phyloP scores from a whole-genome alignment of 2,329 filamentous ascomycete genomes.

The Fusarium penzigii region DNA sequence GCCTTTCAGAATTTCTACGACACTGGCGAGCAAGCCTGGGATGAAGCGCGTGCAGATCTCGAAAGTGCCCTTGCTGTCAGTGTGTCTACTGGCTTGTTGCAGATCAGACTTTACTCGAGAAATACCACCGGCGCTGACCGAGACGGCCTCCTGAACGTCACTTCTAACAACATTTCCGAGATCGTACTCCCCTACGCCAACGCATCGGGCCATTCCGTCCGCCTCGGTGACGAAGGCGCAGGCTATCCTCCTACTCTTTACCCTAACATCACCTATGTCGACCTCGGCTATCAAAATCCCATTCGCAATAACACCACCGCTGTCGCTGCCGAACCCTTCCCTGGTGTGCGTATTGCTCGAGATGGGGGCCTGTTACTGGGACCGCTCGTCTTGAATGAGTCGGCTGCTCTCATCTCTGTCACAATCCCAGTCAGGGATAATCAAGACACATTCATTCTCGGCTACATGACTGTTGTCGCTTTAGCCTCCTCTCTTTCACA shows the following conservation, averaged over 20 bases:
- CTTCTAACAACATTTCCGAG: slow-evolving; percentile 47
- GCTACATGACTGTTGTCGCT: slow-evolving; percentile 81
- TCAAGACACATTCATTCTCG: slow-evolving; percentile 64
- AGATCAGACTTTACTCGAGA: slow-evolving; percentile 72
- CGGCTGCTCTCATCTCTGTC: slow-evolving; percentile 76
- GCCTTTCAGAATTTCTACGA: slow-evolving; percentile 54
- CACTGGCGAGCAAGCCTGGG: slow-evolving; percentile 59
- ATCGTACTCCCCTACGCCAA: slow-evolving; percentile 64
- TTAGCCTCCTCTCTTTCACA: slow-evolving; percentile 65
- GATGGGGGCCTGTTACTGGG: slow-evolving; percentile 70
- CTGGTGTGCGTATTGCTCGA: slow-evolving; percentile 49
- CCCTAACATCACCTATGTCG: slow-evolving; percentile 72
- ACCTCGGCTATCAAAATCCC: slow-evolving; percentile 43
- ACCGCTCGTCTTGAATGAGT: slow-evolving; percentile 70
- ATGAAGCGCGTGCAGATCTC: slow-evolving; percentile 62
- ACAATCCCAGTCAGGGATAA: slow-evolving; percentile 76
- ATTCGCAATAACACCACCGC: slow-evolving; percentile 43
- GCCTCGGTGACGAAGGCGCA: slow-evolving; percentile 60
- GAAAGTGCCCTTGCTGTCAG: slow-evolving; percentile 67
- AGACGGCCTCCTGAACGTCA: slow-evolving; percentile 65
- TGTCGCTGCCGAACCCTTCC: slow-evolving; percentile 51
- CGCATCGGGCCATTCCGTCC: slow-evolving; percentile 57
- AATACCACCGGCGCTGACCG: slow-evolving; percentile 57
- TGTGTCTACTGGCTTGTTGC: slow-evolving; percentile 60
- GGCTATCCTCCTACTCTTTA: slow-evolving; percentile 75